Base-by-base conservation (phyloP, 352 stramenopile genomes). In the Pythium scleroteichum region DNA sequence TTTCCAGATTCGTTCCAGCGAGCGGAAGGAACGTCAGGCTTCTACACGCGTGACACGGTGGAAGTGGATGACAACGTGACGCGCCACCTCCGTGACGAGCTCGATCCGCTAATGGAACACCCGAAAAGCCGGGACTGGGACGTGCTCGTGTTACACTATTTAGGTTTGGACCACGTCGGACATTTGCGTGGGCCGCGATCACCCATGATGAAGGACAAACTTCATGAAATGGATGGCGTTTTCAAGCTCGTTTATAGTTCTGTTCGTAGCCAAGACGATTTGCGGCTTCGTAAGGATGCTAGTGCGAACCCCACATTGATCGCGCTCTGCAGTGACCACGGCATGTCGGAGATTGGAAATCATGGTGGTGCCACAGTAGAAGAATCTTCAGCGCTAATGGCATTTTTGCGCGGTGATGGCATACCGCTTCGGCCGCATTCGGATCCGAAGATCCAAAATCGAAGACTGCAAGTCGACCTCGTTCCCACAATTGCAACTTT, bases 281-380 rank as follows among this genome's bases (percentile, higher is more conserved):
- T 52, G 3, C 74, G 85, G 17, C 20, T 22, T 3, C 44, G 29
- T 10, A 24, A 8, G 1, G 26, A 41, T 16, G 26, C 4, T 19
- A 32, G 58, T 19, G 71, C 66, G 3, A 53, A 71, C 19, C 67
- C 85, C 2, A 91, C 83, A 16, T 55, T 96, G n/a, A 64, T 96
- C 1, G 41, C 94, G 16, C 41, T 96, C 16, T 93, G 87, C 56
- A 95, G 86, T 32, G 88, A 96, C 60, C 88, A 96, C 55, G 88
- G 86, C 20, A 96, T 96, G 88, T 94, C 88, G 7, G 87, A 96
- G 58, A 77, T 88, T 22, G 88, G 88, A 4, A 96, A 95, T 39
- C 88, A 96, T 50, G 88, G 88, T 6, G 88, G 88, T 16, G 85
- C 88, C 4, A 94, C 87, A 0, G 53, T 94, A 1, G 87, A 95